Conservation (phyloP, 768 basidiomycete genomes). For the Tephrocybe sp. region DNA sequence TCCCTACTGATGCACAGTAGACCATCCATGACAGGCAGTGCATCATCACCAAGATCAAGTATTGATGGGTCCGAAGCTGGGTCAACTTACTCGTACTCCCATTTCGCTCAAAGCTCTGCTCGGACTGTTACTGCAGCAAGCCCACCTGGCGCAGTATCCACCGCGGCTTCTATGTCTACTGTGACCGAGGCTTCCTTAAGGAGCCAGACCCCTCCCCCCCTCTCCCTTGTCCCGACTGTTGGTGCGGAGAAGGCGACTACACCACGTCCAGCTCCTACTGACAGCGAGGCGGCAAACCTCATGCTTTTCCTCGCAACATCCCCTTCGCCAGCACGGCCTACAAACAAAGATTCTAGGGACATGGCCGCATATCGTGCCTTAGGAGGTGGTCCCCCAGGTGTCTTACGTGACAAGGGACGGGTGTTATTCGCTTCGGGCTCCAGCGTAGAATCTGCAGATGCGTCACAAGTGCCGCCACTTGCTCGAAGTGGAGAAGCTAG, state of each 20-base stretch:
- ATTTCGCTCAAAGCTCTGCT: constrained; percentile 68
- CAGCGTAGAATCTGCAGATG: constrained; percentile 12
- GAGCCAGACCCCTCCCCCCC: constrained; percentile 41
- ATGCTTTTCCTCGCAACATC: constrained; percentile 86
- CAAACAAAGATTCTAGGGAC: constrained; percentile 55
- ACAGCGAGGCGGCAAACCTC: constrained; percentile 84
- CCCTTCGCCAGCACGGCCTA: constrained; percentile 72
- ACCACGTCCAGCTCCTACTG: constrained; percentile 58
- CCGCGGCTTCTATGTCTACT: constrained; percentile 35
- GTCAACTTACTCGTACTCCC: constrained; percentile 60
- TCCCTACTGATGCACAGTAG: constrained; percentile 66
- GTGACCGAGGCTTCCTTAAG: constrained; percentile 30
- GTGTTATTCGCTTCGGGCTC: constrained; percentile 61
- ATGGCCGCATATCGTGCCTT: constrained; percentile 57
- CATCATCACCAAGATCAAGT: constrained; percentile 71
- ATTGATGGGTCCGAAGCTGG: constrained; percentile 68
- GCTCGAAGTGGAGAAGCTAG: constrained; percentile 35
- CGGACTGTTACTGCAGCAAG: constrained; percentile 45
- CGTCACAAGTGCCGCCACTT: constrained; percentile 14
- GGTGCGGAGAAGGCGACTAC: constrained; percentile 30
- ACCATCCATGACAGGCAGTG: constrained; percentile 58
- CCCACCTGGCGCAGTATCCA: constrained; percentile 37
- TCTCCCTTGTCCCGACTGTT: constrained; percentile 31
- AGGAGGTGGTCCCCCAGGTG: constrained; percentile 40
- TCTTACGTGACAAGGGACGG: constrained; percentile 61